A percentile compares a stretch with the other conserved stretches of the same genome.
phyloP scores from a whole-genome alignment of 495 filamentous ascomycete species.

The Neurospora discreta region DNA sequence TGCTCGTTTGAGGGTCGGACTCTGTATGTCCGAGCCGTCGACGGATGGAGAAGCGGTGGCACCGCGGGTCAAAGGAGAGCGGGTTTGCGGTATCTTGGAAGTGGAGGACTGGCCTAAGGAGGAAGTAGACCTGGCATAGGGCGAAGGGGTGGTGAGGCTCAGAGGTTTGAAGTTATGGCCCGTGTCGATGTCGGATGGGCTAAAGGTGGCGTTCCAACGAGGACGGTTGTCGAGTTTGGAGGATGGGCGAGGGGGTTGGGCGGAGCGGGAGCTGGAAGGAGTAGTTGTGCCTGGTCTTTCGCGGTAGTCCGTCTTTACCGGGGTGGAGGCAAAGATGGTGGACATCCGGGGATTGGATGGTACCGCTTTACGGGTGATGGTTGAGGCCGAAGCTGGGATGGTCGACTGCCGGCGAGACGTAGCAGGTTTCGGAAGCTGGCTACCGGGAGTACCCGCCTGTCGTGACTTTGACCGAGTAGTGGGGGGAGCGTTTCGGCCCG shows the following conservation, averaged over 20 bases:
- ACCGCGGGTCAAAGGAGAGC: slow-evolving; percentile 34
- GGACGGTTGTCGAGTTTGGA: slow-evolving; percentile 49
- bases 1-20: slow-evolving; percentile 22
- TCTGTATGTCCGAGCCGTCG: not conserved
- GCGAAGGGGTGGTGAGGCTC: slow-evolving; percentile 49
- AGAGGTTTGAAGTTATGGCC: slow-evolving; percentile 62
- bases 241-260: slow-evolving; percentile 38
- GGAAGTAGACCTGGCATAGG: slow-evolving; percentile 43
- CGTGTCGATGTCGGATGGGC: slow-evolving; percentile 53
- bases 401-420: slow-evolving; percentile 23
- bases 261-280: slow-evolving; percentile 36
- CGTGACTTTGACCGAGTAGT: slow-evolving; percentile 31
- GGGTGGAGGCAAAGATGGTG: slow-evolving; percentile 5
- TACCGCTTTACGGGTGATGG: slow-evolving; percentile 25
- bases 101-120: slow-evolving; percentile 26
- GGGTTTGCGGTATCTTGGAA: slow-evolving; percentile 35
- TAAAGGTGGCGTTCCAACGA: slow-evolving; percentile 69
- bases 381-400: slow-evolving; percentile 15
- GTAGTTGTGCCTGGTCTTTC: slow-evolving; percentile 12
- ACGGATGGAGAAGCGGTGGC: slow-evolving; percentile 30
- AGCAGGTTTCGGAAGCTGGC: slow-evolving; percentile 30
- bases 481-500: slow-evolving; percentile 32
- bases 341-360: slow-evolving; percentile 26
- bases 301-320: not conserved
- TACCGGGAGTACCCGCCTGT: slow-evolving; percentile 22